phyloP scores from a whole-genome alignment of 148 eudicot species.

The Rhododendron simsii region DNA sequence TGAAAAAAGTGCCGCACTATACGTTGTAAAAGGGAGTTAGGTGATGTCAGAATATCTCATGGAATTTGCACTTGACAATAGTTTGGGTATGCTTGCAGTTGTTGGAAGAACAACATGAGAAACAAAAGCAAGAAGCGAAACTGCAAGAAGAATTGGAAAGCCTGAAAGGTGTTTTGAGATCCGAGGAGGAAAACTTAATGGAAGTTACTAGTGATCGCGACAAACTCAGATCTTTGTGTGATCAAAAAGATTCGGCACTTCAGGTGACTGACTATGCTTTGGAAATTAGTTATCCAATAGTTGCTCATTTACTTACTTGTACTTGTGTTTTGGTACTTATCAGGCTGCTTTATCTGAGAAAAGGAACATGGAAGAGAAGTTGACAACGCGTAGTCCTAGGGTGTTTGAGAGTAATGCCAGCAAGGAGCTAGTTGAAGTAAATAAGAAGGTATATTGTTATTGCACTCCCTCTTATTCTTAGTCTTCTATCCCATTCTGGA shows the following conservation, averaged over 20 bases:
- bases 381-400: slow-evolving; percentile 18
- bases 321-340: neutral
- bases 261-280: slow-evolving; percentile 40
- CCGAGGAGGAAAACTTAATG: slow-evolving; percentile 48
- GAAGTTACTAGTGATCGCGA: slow-evolving; percentile 50
- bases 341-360: slow-evolving; percentile 72
- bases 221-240: slow-evolving; percentile 47
- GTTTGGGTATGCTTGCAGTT: slow-evolving; percentile 40
- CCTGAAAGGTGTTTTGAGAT: slow-evolving; percentile 40
- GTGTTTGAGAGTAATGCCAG: slow-evolving; percentile 48
- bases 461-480: neutral
- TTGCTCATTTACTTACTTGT: neutral
- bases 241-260: slow-evolving; percentile 63
- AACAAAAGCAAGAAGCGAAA: slow-evolving; percentile 47
- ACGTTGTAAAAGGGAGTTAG: neutral
- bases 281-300: neutral
- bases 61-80: neutral
- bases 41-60: neutral
- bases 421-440: slow-evolving; percentile 61
- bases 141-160: slow-evolving; percentile 64
- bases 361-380: slow-evolving; percentile 50
- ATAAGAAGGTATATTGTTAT: slow-evolving; percentile 50
- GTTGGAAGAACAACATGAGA: slow-evolving; percentile 63
- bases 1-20: neutral
- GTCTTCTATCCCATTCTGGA: neutral